Evolutionary conservation across 2,329 filamentous ascomycete genomes (phyloP).

Genomic region (Diaporthe sp.): DNA sequence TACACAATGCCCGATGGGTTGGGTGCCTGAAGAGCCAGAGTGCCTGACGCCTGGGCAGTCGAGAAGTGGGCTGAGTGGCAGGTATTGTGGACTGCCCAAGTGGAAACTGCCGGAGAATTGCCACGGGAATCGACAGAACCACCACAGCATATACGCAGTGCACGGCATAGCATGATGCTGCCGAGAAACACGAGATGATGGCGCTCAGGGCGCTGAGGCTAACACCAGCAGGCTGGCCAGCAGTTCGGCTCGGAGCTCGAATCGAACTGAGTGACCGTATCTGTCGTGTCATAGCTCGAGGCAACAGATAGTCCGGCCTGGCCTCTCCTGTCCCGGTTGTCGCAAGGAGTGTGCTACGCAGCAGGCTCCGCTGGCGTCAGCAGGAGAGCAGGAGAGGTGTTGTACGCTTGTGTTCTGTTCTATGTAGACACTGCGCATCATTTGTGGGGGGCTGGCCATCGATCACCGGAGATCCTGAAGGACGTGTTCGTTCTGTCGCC

Average conservation of each 20-base stretch:
- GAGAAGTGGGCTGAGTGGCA: not conserved
- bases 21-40: constrained; percentile 1
- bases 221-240: not conserved
- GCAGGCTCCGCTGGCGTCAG: not conserved
- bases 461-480: not conserved
- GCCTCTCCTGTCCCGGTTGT: not conserved
- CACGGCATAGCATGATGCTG: not conserved
- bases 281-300: not conserved
- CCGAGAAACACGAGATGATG: constrained; percentile 27
- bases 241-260: not conserved
- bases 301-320: not conserved
- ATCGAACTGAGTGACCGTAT: not conserved
- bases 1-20: constrained; percentile 1
- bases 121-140: constrained; percentile 3
- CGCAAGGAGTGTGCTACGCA: not conserved
- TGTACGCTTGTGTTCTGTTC: not conserved
- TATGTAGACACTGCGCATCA: not conserved
- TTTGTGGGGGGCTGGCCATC: not conserved
- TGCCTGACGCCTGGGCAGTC: constrained; percentile 6
- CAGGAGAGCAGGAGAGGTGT: not conserved
- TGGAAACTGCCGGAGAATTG: constrained; percentile 27
- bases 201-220: not conserved
- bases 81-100: constrained; percentile 13
- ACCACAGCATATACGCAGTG: constrained; percentile 5
- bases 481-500: constrained; percentile 8